A percentile compares a stretch with the other conserved stretches of the same genome.
Conservation (phyloP, 2,329 filamentous ascomycete genomes). For the Fusarium tricinctum region DNA sequence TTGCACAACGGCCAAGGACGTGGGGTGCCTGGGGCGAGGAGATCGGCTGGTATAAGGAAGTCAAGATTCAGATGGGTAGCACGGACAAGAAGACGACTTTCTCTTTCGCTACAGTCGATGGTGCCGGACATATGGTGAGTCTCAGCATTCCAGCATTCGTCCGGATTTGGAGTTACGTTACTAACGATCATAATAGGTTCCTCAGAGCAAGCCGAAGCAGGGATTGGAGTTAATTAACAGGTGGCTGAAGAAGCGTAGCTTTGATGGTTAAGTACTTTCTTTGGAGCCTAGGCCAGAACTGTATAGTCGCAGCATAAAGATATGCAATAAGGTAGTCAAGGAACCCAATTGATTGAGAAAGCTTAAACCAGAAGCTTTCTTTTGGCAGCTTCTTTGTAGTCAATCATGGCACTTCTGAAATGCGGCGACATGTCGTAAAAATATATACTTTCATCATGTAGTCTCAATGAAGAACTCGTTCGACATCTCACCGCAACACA, state of each 20-base stretch:
- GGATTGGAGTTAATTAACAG: slow-evolving; percentile 17
- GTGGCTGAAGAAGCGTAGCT: slow-evolving; percentile 26
- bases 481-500: too few relatives aligned
- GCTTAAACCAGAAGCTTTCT: too few relatives aligned
- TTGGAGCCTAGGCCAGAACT: too few relatives aligned
- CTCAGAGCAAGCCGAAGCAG: slow-evolving; percentile 19
- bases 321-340: too few relatives aligned
- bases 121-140: slow-evolving; percentile 40
- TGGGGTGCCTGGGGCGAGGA: slow-evolving; percentile 28
- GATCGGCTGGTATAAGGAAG: slow-evolving; percentile 39
- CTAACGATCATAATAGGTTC: background rate
- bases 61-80: slow-evolving; percentile 6
- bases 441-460: too few relatives aligned
- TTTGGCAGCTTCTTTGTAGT: too few relatives aligned
- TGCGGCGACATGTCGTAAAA: too few relatives aligned
- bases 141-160: rapidly evolving
- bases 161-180: rapidly evolving
- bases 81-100: slow-evolving; percentile 25
- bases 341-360: too few relatives aligned
- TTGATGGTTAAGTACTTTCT: background rate
- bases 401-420: too few relatives aligned
- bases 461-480: too few relatives aligned
- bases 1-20: slow-evolving; percentile 11
- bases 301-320: too few relatives aligned
- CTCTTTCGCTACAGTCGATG: slow-evolving; percentile 33